phyloP scores from a whole-genome alignment of 768 basidiomycete species.

The Coprinopsis marcescibilis region DNA sequence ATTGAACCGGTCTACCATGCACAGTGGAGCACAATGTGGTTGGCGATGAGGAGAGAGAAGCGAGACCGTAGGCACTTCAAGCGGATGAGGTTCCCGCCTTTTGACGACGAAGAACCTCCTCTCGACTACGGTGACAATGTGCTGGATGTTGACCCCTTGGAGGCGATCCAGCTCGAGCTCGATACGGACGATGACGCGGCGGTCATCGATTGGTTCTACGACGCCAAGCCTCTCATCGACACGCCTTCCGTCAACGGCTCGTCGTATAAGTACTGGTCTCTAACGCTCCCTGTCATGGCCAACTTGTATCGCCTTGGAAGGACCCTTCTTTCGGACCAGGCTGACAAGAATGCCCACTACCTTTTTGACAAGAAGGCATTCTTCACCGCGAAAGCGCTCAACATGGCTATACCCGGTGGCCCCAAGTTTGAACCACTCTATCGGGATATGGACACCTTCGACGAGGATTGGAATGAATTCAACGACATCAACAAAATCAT shows the following conservation, averaged over 20 bases:
- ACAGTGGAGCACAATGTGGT: slow-evolving; percentile 99
- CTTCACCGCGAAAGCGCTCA: slow-evolving; percentile 96
- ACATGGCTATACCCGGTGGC: slow-evolving; percentile 96
- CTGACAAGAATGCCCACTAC: slow-evolving; percentile 86
- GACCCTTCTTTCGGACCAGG: slow-evolving; percentile 88
- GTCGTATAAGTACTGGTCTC: slow-evolving; percentile 89
- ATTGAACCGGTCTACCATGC: slow-evolving; percentile 98
- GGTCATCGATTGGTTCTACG: slow-evolving; percentile 98
- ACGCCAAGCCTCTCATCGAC: slow-evolving; percentile 90
- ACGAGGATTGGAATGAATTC: slow-evolving; percentile 99
- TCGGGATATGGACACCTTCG: slow-evolving; percentile 94
- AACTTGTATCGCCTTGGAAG: slow-evolving; percentile 94
- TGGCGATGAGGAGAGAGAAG: slow-evolving; percentile 98
- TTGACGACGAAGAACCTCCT: slow-evolving; percentile 98
- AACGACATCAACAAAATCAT: slow-evolving; percentile 99
- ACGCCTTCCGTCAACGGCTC: slow-evolving; percentile 87
- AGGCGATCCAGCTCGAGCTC: slow-evolving; percentile 94
- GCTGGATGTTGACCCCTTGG: slow-evolving; percentile 94
- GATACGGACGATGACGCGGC: slow-evolving; percentile 89
- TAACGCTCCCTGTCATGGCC: slow-evolving; percentile 92
- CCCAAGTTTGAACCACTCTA: slow-evolving; percentile 98
- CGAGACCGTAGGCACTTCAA: slow-evolving; percentile 98
- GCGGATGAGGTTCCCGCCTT: slow-evolving; percentile 98
- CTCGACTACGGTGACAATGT: slow-evolving; percentile 99
- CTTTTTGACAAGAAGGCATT: slow-evolving; percentile 97